Base-by-base conservation (phyloP, 345 rosid species). In the Clausena lansium region DNA sequence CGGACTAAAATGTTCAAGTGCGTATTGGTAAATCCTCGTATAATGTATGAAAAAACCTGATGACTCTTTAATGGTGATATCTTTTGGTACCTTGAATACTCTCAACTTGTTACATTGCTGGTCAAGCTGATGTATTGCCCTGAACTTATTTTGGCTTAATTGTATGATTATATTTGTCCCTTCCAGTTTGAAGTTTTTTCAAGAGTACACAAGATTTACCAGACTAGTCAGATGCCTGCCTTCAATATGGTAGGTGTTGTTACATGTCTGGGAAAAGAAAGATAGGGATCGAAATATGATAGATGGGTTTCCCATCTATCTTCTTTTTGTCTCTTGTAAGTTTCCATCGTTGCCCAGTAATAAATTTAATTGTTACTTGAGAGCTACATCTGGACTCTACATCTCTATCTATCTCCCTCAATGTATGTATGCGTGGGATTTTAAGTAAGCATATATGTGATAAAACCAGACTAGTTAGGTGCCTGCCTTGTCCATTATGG, bases 191-290 rank as follows among this genome's bases (percentile, higher is more conserved):
- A 67, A 9, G 52, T 67, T 67, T 38, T 52, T 52, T 7, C 9
- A 24, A 24, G 38, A 54, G 19, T 71, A 45, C 25, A 32, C 27
- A 27, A 54, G 4, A 57, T 57, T 14, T 30, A 57, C 65, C 45
- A 32, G 63, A 54, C 64, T 61, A 74, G 77, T 74, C 59, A 74
- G 77, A 20, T 74, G 25, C 28, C 68, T 19, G 67, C 67, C 57
- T 52, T 73, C 2, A 66, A 41, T 33, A 35, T 22, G 67, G 80
- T 79, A 78, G 83, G 69, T 66, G 79, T 66, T 76, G 85, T 80
- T 82, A 82, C 84, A 82, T 81, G 81, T 81, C 79, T 77, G 78
- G 82, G 9, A 84, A 76, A 85, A 61, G 5, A 76, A 75, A n/a
- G 67, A 74, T 50, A 45, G 78, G 54, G 67, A 79, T 39, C 52